These are phyloP conservation scores for Scytalidium sp. DNA, from an alignment of 2,329 filamentous ascomycete genomes.

Conservation along the genomic window DNA sequence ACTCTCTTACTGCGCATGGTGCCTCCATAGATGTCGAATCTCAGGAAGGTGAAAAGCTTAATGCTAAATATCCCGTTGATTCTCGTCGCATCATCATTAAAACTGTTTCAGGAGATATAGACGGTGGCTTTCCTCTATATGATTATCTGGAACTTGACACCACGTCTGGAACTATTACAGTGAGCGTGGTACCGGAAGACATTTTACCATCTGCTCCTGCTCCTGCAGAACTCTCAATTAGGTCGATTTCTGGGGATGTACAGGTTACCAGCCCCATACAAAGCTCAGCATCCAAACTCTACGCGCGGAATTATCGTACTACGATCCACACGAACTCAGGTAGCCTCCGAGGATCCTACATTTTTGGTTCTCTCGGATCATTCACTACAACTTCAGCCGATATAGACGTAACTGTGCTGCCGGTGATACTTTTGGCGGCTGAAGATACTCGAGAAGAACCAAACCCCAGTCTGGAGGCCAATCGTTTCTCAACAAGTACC, in stretches of 20 bases:
- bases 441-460: conserved; percentile 4
- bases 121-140: conserved; percentile 23
- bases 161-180: conserved; percentile 20
- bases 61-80: not conserved
- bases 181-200: conserved; percentile 16
- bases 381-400: conserved; percentile 19
- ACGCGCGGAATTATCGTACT: conserved; percentile 26
- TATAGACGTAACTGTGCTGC: conserved; percentile 17
- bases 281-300: conserved; percentile 12
- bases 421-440: conserved; percentile 14
- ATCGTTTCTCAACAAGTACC: conserved; percentile 19
- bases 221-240: conserved; percentile 20
- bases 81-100: conserved; percentile 22
- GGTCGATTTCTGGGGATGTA: conserved; percentile 21
- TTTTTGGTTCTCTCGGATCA: conserved; percentile 16
- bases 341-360: conserved; percentile 20
- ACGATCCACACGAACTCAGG: conserved; percentile 20
- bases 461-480: not conserved
- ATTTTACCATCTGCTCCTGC: conserved; percentile 15
- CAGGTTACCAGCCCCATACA: conserved; percentile 17
- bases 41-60: not conserved
- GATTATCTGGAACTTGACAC: conserved; percentile 20
- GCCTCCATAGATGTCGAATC: not conserved
- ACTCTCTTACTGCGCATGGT: no score
- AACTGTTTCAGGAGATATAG: conserved; percentile 23